Conservation (phyloP, 768 basidiomycete genomes). For the Suillus americanus region DNA sequence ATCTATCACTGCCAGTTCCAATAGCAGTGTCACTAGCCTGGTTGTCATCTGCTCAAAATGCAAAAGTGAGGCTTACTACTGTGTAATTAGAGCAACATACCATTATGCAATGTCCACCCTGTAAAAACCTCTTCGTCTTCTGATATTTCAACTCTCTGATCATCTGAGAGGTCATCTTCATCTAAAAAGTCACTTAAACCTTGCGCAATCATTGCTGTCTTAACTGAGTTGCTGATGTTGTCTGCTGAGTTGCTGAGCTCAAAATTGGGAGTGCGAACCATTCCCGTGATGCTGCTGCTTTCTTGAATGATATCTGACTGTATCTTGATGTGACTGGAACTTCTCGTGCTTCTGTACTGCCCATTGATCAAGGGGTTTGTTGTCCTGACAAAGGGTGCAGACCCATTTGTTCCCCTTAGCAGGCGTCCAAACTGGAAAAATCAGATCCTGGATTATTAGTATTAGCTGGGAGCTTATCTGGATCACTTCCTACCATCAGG, state of each 20-base stretch:
- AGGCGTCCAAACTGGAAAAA: background rate
- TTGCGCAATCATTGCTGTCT: background rate
- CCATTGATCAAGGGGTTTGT: background rate
- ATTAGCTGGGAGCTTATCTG: background rate
- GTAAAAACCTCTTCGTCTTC: background rate
- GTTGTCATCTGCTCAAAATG: background rate
- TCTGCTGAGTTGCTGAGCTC: background rate
- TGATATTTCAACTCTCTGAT: background rate
- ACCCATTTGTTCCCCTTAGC: background rate
- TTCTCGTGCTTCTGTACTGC: background rate
- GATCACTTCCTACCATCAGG: background rate
- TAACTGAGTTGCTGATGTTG: background rate
- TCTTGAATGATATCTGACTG: background rate
- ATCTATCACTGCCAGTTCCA: background rate
- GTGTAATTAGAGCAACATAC: background rate
- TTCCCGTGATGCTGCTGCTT: background rate
- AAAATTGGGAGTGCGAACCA: background rate
- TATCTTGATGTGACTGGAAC: background rate
- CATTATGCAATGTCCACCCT: background rate
- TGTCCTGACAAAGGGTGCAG: too few relatives aligned
- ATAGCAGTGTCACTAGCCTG: background rate
- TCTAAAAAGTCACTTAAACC: background rate
- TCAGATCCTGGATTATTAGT: background rate
- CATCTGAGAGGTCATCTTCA: constrained; percentile 6
- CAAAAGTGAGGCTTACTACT: background rate